A percentile compares a stretch with the other conserved stretches of the same genome.
These are phyloP conservation scores for Nannochloris sp. DNA, from an alignment of 139 green algal genomes.

Conservation along the genomic window DNA sequence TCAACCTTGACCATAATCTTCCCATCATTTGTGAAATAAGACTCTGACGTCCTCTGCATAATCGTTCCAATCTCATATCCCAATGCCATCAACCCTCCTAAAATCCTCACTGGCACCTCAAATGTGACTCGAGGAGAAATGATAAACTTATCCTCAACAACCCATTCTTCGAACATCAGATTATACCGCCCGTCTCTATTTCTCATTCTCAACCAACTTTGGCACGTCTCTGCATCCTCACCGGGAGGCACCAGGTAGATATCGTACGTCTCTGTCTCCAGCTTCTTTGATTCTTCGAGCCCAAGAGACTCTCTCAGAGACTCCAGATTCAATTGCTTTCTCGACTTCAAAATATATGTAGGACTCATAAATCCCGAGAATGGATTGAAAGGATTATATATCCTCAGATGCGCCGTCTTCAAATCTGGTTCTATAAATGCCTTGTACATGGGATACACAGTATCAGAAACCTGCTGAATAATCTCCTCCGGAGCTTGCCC, in stretches of 20 bases:
- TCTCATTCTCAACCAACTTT: slow-evolving; percentile 93
- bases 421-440: slow-evolving; percentile 96
- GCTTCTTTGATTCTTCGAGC: slow-evolving; percentile 3
- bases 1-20: slow-evolving; percentile 74
- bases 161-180: slow-evolving; percentile 97
- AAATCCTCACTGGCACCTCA: slow-evolving; percentile 83
- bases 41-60: slow-evolving; percentile 63
- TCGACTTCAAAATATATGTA: slow-evolving; percentile 92
- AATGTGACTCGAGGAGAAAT: slow-evolving; percentile 93
- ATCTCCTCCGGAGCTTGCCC: slow-evolving; percentile 87
- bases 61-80: slow-evolving; percentile 93
- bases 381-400: slow-evolving; percentile 96
- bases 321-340: slow-evolving; percentile 19
- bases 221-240: slow-evolving; percentile 91
- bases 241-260: slow-evolving; percentile 89
- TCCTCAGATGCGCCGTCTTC: slow-evolving; percentile 76
- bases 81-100: slow-evolving; percentile 95
- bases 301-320: background rate
- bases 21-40: slow-evolving; percentile 19
- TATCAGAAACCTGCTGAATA: slow-evolving; percentile 87
- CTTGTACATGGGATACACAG: slow-evolving; percentile 98
- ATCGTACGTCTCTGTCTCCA: slow-evolving; percentile 63
- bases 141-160: slow-evolving; percentile 88
- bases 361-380: slow-evolving; percentile 92
- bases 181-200: slow-evolving; percentile 91